phyloP scores from a whole-genome alignment of 1,139 yeast species.

The Blastobotrys arbuscula region DNA sequence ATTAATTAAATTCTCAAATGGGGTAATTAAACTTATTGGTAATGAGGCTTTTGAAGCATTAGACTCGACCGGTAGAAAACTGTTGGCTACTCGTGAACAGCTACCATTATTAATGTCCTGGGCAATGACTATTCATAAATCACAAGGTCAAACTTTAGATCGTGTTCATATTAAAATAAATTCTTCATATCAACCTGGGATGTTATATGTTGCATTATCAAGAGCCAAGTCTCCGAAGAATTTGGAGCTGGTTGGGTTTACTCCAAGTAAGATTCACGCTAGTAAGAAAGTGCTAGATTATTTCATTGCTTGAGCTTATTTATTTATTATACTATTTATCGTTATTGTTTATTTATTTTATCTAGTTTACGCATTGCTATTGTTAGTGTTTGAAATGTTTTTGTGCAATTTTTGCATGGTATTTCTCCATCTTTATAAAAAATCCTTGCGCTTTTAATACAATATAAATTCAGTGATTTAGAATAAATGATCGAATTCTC shows the following conservation, averaged over 20 bases:
- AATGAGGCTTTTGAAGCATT: background rate
- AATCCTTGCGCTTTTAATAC: too few relatives aligned
- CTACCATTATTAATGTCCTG: conserved; percentile 74
- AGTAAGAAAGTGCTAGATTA: background rate
- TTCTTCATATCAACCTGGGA: conserved; percentile 65
- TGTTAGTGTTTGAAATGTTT: too few relatives aligned
- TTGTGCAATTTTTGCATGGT: too few relatives aligned
- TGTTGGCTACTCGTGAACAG: conserved; percentile 37
- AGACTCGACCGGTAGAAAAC: background rate
- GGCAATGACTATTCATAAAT: conserved; percentile 87
- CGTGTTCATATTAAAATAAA: conserved; percentile 74
- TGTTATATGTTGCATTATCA: conserved; percentile 84
- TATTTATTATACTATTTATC: background rate
- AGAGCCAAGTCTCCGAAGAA: conserved; percentile 74
- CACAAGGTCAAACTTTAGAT: conserved; percentile 85
- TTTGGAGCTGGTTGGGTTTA: conserved; percentile 47
- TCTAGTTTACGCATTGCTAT: background rate
- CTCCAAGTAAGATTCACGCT: background rate
- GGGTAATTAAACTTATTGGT: background rate
- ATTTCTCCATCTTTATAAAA: too few relatives aligned
- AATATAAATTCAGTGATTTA: too few relatives aligned
- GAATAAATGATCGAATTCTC: too few relatives aligned
- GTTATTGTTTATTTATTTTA: background rate
- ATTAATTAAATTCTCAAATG: background rate
- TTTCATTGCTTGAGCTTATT: background rate